Percentiles rank a stretch among this genome's conserved stretches.
These are phyloP conservation scores for Diutina ranongensis DNA, from an alignment of 1,139 yeast species.

Conservation along the genomic window DNA sequence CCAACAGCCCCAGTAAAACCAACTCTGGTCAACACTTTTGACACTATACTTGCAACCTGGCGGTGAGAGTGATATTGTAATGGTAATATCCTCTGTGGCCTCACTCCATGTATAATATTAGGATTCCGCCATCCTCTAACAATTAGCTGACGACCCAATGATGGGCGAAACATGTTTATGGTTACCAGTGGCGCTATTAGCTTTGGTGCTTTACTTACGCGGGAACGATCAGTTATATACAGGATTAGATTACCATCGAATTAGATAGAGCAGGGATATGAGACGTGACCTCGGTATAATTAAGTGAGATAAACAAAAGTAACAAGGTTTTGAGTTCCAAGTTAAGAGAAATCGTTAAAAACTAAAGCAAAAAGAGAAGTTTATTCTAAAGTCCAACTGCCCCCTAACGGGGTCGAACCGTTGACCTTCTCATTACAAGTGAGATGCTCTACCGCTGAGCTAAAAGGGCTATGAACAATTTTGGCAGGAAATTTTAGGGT, in stretches of 20 bases:
- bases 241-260: too few species aligned
- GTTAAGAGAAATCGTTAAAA: too few species aligned
- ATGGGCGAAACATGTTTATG: neutral
- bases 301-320: too few species aligned
- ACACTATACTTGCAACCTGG: neutral
- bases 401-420: conserved; percentile 6
- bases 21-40: neutral
- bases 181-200: neutral
- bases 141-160: neutral
- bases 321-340: too few species aligned
- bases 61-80: neutral
- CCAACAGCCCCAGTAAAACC: conserved; percentile 2
- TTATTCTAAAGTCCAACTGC: too few species aligned
- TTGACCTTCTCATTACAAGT: conserved; percentile 6
- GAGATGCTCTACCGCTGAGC: conserved; percentile 7
- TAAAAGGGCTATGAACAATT: neutral
- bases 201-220: too few species aligned
- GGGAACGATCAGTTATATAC: too few species aligned
- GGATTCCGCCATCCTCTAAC: neutral
- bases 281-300: too few species aligned
- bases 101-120: neutral
- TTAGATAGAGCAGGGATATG: too few species aligned
- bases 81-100: neutral
- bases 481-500: too few species aligned
- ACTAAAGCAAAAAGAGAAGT: too few species aligned